Evolutionary conservation across 129 eudicot genomes (phyloP).

Genomic region (Artemisia annua): DNA sequence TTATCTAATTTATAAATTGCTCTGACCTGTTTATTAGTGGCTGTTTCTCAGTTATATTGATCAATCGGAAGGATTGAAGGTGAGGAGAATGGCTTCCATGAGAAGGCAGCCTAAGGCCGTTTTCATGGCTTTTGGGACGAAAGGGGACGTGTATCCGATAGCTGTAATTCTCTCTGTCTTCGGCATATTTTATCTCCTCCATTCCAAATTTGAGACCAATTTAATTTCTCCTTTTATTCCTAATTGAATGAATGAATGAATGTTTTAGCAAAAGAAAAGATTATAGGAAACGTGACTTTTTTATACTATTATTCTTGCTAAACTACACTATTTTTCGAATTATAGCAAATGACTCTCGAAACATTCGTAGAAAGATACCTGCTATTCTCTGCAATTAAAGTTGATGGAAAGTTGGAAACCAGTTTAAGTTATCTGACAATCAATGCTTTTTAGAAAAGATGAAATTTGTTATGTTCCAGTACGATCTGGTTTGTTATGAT

Average conservation of each 20-base stretch:
- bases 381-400: too few species aligned
- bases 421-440: too few species aligned
- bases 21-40: slow-evolving; percentile 5
- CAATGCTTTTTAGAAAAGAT: too few species aligned
- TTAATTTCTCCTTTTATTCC: slow-evolving; percentile 11
- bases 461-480: too few species aligned
- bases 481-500: too few species aligned
- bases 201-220: slow-evolving; percentile 3
- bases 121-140: slow-evolving; percentile 97
- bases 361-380: too few species aligned
- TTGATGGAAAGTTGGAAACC: too few species aligned
- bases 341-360: background rate
- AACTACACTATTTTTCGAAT: background rate
- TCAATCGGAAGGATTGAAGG: slow-evolving; percentile 18
- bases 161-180: slow-evolving; percentile 54
- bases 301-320: background rate
- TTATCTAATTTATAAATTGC: slow-evolving; percentile 7
- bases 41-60: slow-evolving; percentile 5
- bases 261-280: too few species aligned
- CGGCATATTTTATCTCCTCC: slow-evolving; percentile 3
- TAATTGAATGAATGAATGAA: background rate
- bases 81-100: slow-evolving; percentile 23
- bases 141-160: slow-evolving; percentile 90
- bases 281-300: slow-evolving; percentile 6
- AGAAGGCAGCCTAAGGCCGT: slow-evolving; percentile 57